Evolutionary conservation across 2,329 filamentous ascomycete species (phyloP).

Genomic region (Herpotrichia juniperi): DNA sequence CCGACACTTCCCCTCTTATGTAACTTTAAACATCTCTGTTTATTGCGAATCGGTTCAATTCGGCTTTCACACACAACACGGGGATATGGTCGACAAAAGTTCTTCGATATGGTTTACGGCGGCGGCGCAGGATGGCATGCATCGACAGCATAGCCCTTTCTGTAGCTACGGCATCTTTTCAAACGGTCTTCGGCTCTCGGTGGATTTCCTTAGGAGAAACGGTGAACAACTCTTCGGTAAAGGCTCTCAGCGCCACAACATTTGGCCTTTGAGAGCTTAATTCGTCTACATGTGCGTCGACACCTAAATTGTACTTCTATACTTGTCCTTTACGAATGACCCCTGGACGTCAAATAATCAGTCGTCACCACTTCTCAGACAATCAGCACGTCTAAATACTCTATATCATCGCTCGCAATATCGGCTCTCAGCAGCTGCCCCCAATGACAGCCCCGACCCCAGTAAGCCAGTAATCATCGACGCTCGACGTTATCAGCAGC

Average conservation of each 20-base stretch:
- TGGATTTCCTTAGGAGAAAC: slow-evolving; percentile 50
- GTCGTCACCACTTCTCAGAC: slow-evolving; percentile 41
- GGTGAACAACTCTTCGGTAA: slow-evolving; percentile 46
- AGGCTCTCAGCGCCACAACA: slow-evolving; percentile 43
- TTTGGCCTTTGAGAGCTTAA: slow-evolving; percentile 39
- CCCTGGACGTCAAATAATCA: slow-evolving; percentile 44
- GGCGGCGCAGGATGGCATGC: slow-evolving; percentile 38
- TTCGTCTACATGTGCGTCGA: slow-evolving; percentile 46
- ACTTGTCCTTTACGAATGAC: slow-evolving; percentile 44
- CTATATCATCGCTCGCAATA: slow-evolving; percentile 32
- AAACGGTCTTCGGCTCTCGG: slow-evolving; percentile 45
- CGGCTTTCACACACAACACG: slow-evolving; percentile 39
- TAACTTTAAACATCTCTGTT: slow-evolving; percentile 41
- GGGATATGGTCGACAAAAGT: slow-evolving; percentile 48
- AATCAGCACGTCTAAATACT: slow-evolving; percentile 42
- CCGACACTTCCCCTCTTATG: slow-evolving; percentile 28
- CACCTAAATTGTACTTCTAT: slow-evolving; percentile 53
- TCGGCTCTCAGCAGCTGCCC: slow-evolving; percentile 17
- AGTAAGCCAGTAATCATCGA: slow-evolving; percentile 26
- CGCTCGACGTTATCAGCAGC: slow-evolving; percentile 22
- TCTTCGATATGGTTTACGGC: slow-evolving; percentile 44
- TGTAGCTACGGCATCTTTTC: slow-evolving; percentile 38
- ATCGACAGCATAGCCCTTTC: slow-evolving; percentile 38
- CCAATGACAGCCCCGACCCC: slow-evolving; percentile 31
- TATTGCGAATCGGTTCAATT: slow-evolving; percentile 45